phyloP scores from a whole-genome alignment of 352 stramenopile species.

The Phytophthora uliginosa region DNA sequence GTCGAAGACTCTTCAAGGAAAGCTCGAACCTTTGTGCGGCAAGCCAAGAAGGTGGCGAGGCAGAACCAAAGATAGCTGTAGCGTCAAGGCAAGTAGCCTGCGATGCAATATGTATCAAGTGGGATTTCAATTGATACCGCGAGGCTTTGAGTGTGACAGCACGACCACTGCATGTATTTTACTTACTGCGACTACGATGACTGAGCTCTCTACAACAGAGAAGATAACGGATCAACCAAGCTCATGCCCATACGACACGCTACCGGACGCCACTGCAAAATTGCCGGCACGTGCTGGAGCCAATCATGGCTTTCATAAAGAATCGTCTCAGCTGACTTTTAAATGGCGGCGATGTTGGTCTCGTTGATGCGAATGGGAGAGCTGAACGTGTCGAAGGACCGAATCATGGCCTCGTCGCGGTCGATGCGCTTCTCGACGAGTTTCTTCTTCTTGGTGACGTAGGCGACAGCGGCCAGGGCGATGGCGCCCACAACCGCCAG shows the following conservation, averaged over 20 bases:
- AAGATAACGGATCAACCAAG: constrained; percentile 19
- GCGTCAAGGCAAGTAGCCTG: neutral
- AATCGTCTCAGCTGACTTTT: neutral
- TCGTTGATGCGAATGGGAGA: constrained; percentile 37
- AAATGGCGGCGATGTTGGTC: constrained; percentile 46
- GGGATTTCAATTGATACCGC: constrained; percentile 11
- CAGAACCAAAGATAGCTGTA: neutral
- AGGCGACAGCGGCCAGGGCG: constrained; percentile 34
- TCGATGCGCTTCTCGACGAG: constrained; percentile 38
- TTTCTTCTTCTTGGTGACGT: constrained; percentile 40
- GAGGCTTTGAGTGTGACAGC: constrained; percentile 4
- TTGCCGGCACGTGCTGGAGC: neutral
- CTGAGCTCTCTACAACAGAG: neutral
- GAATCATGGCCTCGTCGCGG: constrained; percentile 28
- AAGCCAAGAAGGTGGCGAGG: neutral
- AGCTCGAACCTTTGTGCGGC: neutral
- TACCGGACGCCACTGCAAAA: constrained; percentile 2
- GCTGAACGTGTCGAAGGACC: constrained; percentile 40
- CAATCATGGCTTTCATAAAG: constrained; percentile 1
- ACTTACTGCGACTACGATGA: constrained; percentile 16
- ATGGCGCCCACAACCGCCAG: constrained; percentile 32
- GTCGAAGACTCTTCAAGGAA: constrained; percentile 19
- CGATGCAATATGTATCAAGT: neutral
- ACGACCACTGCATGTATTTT: constrained; percentile 19
- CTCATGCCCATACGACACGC: constrained; percentile 9